Base-by-base conservation (phyloP, 2,329 filamentous ascomycete genomes). In the Sporothrix humicola region DNA sequence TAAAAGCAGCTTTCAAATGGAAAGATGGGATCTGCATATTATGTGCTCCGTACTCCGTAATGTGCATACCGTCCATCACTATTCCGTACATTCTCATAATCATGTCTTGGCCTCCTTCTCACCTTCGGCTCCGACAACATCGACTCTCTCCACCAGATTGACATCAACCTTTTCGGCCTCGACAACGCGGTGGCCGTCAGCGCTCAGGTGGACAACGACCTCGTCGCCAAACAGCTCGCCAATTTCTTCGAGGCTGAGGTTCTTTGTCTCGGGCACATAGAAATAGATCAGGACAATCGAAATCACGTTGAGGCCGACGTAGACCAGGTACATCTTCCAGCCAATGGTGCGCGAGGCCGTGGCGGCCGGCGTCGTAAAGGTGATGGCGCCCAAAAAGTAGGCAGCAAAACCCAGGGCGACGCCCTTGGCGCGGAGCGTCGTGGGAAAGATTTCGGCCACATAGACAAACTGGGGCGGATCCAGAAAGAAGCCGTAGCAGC, bases 401-500 rank as follows among this genome's bases (percentile, higher is more conserved):
- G 54, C 23, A 2, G 54, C 54, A 17, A 58, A 58, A 3, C 54
- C 54, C 0, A 58, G 54, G 9, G 54, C 54, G 6, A 58, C 54
- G 23, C 54, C 54, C 23, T 58, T 58, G 23, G 54, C 54, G 23
- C 54, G 54, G 23, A 58, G 54, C 9, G 54, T 58, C 3, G 54
- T 58, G 2, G 54, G 54, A 6, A 58, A 58, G 54, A 58, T 58
- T 31, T 58, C 54, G 2, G 54, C 26, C 5, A 59, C 56, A 3
- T 59, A 59, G 5, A 59, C 56, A 37, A 59, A 59, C 26, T 37
- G 26, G 3, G 26, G 56, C 56, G 70, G 61, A 15, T 46, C 58
- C n/a, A 70, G 12, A 50, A 70, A 61, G 65, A 69, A 69, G 65
- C 61, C 71, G 54, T 73, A 73, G 71, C 71, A 73, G 17, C 48